Evolutionary conservation across 2,329 filamentous ascomycete species (phyloP), one percentile per base, ranked within the genome.

Genomic region (Ilyonectria destructans): DNA sequence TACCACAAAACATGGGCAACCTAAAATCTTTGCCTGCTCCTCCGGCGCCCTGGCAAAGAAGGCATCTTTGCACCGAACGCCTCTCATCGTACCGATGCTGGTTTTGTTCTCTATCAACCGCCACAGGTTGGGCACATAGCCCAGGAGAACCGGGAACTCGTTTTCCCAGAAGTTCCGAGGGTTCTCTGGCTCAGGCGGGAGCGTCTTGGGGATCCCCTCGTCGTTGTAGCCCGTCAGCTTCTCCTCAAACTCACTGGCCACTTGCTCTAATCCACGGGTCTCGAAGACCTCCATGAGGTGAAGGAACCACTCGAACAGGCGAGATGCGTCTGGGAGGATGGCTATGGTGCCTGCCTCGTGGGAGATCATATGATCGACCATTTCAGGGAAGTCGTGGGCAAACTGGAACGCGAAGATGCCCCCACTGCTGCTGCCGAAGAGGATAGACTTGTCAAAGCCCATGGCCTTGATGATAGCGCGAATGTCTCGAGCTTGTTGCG

Each of bases 51-150:
- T 35, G n/a, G 52, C 52, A 55, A 55, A 55, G 2, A 13, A 55
- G 21, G 52, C 52, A 55, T 55, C 52, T n/a, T 55, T 55, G 21
- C 52, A 55, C 17, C 52, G 52, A 55, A 55, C n/a, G 19, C 52
- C 52, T 33, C 52, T 55, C 52, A 55, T 55, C 29, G 40, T n/a
- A 37, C 52, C 52, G 21, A 55, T 55, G 33, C 52, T 55, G 17
- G 31, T 55, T 35, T 13, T 8, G 9, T 55, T 55, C 19, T 55
- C 52, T 15, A 23, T 55, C 8, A 55, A 15, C 12, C 52, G 52
- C 52, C 52, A 55, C 10, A 55, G 9, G 33, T 55, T 55, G 5
- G 52, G 52, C 31, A 55, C 19, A 26, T 56, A 56, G 4, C 33
- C 52, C 13, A 56, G 33, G 12, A 40, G 52, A 40, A 56, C 21